These are phyloP conservation scores for Exutisphaerella laricina DNA, from an alignment of 2,329 filamentous ascomycete species.

Conservation along the genomic window DNA sequence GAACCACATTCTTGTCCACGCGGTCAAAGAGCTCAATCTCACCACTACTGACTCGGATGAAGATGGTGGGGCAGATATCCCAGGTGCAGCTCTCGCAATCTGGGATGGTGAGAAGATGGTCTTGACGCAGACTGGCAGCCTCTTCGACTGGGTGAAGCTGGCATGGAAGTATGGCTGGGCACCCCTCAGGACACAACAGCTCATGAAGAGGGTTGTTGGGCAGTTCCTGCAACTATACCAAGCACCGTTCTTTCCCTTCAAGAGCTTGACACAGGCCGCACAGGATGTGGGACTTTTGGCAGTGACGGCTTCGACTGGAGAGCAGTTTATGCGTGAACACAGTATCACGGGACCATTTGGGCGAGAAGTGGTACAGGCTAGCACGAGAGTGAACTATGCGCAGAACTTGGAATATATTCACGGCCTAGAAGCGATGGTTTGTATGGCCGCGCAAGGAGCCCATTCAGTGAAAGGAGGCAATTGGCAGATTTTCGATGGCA, in stretches of 20 bases:
- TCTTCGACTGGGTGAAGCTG: constrained; percentile 76
- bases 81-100: constrained; percentile 60
- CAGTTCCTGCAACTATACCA: constrained; percentile 78
- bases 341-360: constrained; percentile 63
- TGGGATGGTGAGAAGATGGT: constrained; percentile 79
- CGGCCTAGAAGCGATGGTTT: constrained; percentile 84
- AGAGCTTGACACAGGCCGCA: constrained; percentile 63
- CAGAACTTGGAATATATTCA: constrained; percentile 83
- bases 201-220: constrained; percentile 65
- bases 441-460: constrained; percentile 82
- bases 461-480: constrained; percentile 78
- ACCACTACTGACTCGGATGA: constrained; percentile 32
- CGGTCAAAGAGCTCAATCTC: constrained; percentile 67
- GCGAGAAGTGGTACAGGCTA: constrained; percentile 80
- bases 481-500: constrained; percentile 86
- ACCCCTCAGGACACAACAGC: constrained; percentile 64
- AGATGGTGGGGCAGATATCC: constrained; percentile 41
- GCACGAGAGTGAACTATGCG: constrained; percentile 90
- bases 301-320: constrained; percentile 65
- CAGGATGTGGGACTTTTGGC: constrained; percentile 62
- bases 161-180: constrained; percentile 80
- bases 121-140: constrained; percentile 60
- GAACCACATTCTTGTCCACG: constrained; percentile 76
- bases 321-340: constrained; percentile 64
- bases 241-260: constrained; percentile 76